Conservation (phyloP, 116 monocot species). For the Posidonia oceanica region DNA sequence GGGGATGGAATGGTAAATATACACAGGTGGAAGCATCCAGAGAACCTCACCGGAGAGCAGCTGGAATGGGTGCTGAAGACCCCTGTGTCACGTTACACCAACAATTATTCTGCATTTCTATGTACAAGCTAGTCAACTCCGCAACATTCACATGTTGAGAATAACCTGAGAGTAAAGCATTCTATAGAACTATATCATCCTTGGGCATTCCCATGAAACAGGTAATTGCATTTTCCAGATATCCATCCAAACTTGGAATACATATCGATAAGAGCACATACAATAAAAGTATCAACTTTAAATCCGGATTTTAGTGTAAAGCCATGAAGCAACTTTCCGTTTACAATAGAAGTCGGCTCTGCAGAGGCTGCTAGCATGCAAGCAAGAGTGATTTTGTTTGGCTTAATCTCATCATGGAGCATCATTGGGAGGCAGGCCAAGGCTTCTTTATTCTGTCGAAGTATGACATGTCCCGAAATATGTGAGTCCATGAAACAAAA, state of each 20-base stretch:
- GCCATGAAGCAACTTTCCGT: constrained; percentile 33
- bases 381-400: constrained; percentile 46
- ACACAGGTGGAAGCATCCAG: too few species aligned
- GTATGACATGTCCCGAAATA: constrained; percentile 29
- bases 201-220: constrained; percentile 31
- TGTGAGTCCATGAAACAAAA: constrained; percentile 52
- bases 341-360: constrained; percentile 18
- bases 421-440: constrained; percentile 28
- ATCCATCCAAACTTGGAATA: constrained; percentile 52
- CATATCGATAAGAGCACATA: constrained; percentile 46
- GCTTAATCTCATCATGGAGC: constrained; percentile 24
- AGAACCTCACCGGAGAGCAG: too few species aligned
- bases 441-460: constrained; percentile 33
- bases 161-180: constrained; percentile 17
- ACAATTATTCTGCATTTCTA: constrained; percentile 12
- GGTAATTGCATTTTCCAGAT: constrained; percentile 27
- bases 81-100: too few species aligned
- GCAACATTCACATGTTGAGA: constrained; percentile 15
- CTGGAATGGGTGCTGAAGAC: too few species aligned
- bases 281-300: constrained; percentile 16
- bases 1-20: too few species aligned
- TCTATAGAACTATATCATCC: constrained; percentile 13
- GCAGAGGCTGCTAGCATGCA: constrained; percentile 30
- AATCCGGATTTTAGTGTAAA: constrained; percentile 20
- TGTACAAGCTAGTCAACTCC: constrained; percentile 4